Evolutionary conservation across 1,284 basidiomycete genomes (phyloP).

Genomic region (Irpex rosettiformis): DNA sequence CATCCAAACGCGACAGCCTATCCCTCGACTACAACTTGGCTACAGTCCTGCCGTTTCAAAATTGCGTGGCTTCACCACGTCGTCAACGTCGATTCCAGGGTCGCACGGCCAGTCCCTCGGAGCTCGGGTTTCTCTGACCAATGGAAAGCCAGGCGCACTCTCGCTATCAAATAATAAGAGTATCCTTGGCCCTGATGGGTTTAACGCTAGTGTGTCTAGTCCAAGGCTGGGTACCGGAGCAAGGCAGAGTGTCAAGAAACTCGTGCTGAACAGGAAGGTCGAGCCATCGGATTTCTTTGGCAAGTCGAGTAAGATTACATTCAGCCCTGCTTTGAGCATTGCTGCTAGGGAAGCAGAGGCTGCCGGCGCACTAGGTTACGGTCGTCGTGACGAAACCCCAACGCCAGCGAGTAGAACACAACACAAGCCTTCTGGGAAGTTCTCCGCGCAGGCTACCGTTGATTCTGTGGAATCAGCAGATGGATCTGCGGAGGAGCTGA

Average conservation of each 20-base stretch:
- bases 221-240: constrained; percentile 66
- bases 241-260: constrained; percentile 90
- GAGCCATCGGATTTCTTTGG: constrained; percentile 68
- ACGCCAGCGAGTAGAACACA: constrained; percentile 36
- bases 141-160: constrained; percentile 50
- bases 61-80: constrained; percentile 64
- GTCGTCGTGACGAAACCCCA: constrained; percentile 35
- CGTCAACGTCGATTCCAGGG: constrained; percentile 33
- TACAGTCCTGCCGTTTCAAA: constrained; percentile 64
- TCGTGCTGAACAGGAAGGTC: constrained; percentile 83
- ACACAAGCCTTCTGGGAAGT: constrained; percentile 40
- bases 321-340: constrained; percentile 69
- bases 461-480: constrained; percentile 17
- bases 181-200: constrained; percentile 47
- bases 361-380: constrained; percentile 24
- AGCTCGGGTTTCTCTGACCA: constrained; percentile 41
- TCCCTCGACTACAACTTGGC: constrained; percentile 55
- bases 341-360: constrained; percentile 70
- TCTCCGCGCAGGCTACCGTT: constrained; percentile 37
- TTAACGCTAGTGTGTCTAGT: constrained; percentile 59
- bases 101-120: constrained; percentile 32
- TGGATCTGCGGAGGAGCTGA: constrained; percentile 36
- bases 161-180: constrained; percentile 44
- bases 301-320: constrained; percentile 60
- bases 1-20: constrained; percentile 60